Base-by-base conservation (phyloP, 345 rosid genomes). In the Alliaria petiolata region DNA sequence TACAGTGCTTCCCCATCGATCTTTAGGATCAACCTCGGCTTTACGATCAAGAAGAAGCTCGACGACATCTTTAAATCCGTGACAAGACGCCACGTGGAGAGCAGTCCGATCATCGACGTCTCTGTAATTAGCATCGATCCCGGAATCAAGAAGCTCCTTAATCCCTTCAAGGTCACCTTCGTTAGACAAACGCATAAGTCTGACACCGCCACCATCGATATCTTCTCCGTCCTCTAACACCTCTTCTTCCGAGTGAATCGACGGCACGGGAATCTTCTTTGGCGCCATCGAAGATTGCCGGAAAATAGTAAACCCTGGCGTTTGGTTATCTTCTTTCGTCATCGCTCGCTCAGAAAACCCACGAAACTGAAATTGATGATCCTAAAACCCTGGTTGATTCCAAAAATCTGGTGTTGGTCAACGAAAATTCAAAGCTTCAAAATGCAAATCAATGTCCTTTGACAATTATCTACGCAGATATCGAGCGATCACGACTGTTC, bases 1-100 rank as follows among this genome's bases (percentile, higher is more conserved):
- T 85, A 93, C 98, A 46, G 98, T 90, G 87, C 98, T 92, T 19
- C 95, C 98, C 97, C 98, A 90, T 2, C 93, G 90, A 75, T 92
- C 97, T 49, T 85, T 79, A 69, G 83, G 74, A 57, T 93, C 87
- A 54, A 87, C 79, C 8, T 69, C 56, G 7, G 95, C 93, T 7
- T 87, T 85, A 3, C 78, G 75, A 52, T 85, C 70, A 22, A 90
- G 81, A 78, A 92, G 83, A 69, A 90, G 69, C 25, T 77, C 75
- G 30, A 84, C 91, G 3, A 86, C 89, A 13, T 88, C 90, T 15
- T 77, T 60, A 7, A 70, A 75, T 0, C 93, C 93, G 50, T 90
- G 97, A 76, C 98, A 92, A 20, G 98, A 82, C 28, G 97, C 97
- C 51, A 90, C 79, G 74, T 90, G 98, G 54, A 92, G 87, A 20